Conservation (phyloP, 495 filamentous ascomycete species). For the Lindgomyces ingoldianus region DNA sequence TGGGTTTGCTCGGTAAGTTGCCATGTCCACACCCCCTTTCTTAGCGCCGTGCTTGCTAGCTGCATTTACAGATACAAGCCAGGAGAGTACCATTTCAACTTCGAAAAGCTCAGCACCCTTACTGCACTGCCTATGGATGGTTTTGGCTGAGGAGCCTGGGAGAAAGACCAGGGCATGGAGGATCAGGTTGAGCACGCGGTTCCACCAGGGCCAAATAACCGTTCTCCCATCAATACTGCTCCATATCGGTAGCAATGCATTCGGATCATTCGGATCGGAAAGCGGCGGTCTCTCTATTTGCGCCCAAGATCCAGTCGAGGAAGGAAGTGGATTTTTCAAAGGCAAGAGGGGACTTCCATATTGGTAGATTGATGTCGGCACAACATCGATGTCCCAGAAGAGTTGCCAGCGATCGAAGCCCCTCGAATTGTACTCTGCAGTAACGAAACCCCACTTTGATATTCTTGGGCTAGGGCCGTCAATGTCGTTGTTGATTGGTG, state of each 20-base stretch:
- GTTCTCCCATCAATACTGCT: constrained; percentile 67
- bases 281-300: constrained; percentile 15
- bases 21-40: background rate
- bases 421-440: constrained; percentile 70
- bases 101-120: constrained; percentile 21
- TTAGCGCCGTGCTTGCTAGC: background rate
- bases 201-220: constrained; percentile 65
- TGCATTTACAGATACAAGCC: constrained; percentile 21
- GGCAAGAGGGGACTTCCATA: constrained; percentile 58
- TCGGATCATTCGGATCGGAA: constrained; percentile 35
- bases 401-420: constrained; percentile 67
- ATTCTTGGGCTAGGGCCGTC: constrained; percentile 34
- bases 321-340: constrained; percentile 34
- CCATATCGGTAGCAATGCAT: constrained; percentile 70
- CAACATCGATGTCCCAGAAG: constrained; percentile 62
- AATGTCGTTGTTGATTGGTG: constrained; percentile 55
- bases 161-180: constrained; percentile 21
- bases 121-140: constrained; percentile 10
- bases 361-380: constrained; percentile 60
- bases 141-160: constrained; percentile 5
- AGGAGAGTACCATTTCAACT: constrained; percentile 22
- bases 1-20: background rate
- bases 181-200: constrained; percentile 38
- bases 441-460: constrained; percentile 66
- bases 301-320: constrained; percentile 22